phyloP scores from a whole-genome alignment of 352 stramenopile species.

The Phytophthora kernoviae region DNA sequence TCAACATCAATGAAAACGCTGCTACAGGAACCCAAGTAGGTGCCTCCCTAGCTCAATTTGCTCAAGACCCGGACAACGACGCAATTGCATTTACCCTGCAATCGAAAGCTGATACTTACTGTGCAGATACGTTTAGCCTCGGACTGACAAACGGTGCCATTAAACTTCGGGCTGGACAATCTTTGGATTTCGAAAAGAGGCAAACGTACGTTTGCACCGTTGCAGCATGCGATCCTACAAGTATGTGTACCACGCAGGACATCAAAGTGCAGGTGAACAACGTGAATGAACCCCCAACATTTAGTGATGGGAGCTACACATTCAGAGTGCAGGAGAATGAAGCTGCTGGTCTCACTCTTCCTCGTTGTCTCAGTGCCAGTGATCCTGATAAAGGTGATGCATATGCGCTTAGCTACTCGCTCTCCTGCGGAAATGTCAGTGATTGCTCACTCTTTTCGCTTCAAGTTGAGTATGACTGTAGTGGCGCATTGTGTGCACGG shows the following conservation, averaged over 20 bases:
- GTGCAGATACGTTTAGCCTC: conserved; percentile 55
- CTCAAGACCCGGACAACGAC: conserved; percentile 49
- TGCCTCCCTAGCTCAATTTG: conserved; percentile 24
- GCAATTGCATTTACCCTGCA: conserved; percentile 52
- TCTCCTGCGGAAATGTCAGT: conserved; percentile 31
- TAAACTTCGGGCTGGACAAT: conserved; percentile 26
- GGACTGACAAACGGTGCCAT: conserved; percentile 30
- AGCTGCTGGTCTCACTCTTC: conserved; percentile 1
- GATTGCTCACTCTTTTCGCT: conserved; percentile 50
- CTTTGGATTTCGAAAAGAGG: conserved; percentile 49
- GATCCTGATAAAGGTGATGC: conserved; percentile 55
- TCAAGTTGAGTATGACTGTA: conserved; percentile 41
- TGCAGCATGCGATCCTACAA: conserved; percentile 50
- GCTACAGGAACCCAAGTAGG: conserved; percentile 30
- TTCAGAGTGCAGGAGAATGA: conserved; percentile 54
- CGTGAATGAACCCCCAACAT: conserved; percentile 57
- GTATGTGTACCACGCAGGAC: conserved; percentile 54
- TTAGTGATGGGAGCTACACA: conserved; percentile 28
- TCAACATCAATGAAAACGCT: conserved; percentile 56
- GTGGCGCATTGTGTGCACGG: conserved; percentile 38
- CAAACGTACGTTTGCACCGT: conserved; percentile 51
- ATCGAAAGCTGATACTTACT: conserved; percentile 54
- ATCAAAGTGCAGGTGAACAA: conserved; percentile 48
- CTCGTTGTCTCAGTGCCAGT: conserved; percentile 44
- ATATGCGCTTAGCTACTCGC: conserved; percentile 39